Evolutionary conservation across 179 eudicot species (phyloP), one percentile per base, ranked within the genome.

Genomic region (Corrigiola litoralis): DNA sequence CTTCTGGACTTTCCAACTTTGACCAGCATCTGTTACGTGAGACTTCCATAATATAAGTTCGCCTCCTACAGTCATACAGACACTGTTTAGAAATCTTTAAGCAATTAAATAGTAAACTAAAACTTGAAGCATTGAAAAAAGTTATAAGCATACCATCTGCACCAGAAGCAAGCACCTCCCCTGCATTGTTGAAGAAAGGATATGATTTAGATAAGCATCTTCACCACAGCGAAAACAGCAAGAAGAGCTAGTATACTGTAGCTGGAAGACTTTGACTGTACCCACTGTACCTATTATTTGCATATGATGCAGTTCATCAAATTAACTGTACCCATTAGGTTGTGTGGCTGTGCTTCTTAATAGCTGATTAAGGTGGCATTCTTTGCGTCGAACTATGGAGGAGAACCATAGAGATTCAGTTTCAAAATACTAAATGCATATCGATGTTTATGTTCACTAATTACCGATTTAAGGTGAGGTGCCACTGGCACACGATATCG

Each of bases 161-260:
- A 72, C 97, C 97, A 60, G 99, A 94, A 58, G 97, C 99, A 60
- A 94, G 85, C 47, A 72, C 70, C 42, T 87, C 96, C 65, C 99
- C 99, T 94, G 88, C 80, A 81, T 16, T 65, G 17, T 29, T 24
- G 50, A 69, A 25, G 18, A 60, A 50, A 28, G 60, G 28, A 50
- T 5, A 52, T 45, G 52, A 67, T 69, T 66, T 24, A 48, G 38
- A 38, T 25, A 32, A 48, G 16, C 4, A 65, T 65, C 55, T 28
- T 20, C 42, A 45, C 55, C 47, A 53, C 18, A 61, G 12, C 40
- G 4, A 52, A 36, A 24, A 58, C 17, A 37, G 33, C 16, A 59
- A 63, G 31, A 23, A 66, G 44, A 27, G 33, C 4, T n/a, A 9
- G 44, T 50, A 60, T 23, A 49, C 32, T 36, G 2, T 48, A 49